These are phyloP conservation scores for Haplosporangium gracile DNA, from an alignment of 192 early-diverging fungal genomes.

Conservation along the genomic window DNA sequence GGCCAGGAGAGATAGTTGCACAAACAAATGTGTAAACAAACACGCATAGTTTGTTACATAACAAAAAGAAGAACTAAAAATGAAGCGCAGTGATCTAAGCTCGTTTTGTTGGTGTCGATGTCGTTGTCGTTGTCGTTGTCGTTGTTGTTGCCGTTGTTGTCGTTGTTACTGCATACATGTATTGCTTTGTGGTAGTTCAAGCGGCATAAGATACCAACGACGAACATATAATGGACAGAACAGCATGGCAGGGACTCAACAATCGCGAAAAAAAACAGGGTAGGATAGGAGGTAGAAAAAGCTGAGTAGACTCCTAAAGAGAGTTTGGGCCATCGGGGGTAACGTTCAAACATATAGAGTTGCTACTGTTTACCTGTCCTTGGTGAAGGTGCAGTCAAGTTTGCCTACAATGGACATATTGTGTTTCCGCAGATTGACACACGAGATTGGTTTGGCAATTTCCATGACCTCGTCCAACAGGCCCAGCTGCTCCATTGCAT, in stretches of 20 bases:
- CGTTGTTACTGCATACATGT: neutral
- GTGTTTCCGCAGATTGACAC: slow-evolving; percentile 9
- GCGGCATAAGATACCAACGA: neutral
- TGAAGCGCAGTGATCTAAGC: neutral
- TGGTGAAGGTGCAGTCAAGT: slow-evolving; percentile 2
- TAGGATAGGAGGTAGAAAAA: neutral
- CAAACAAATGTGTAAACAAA: neutral
- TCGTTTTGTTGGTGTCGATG: neutral
- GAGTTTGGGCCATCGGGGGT: neutral
- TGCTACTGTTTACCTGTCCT: slow-evolving; percentile 10
- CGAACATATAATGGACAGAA: neutral
- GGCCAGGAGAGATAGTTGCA: neutral
- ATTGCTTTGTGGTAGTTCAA: neutral
- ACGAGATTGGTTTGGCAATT: slow-evolving; percentile 20
- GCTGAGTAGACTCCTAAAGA: neutral
- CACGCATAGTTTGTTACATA: neutral
- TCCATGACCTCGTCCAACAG: slow-evolving; percentile 15
- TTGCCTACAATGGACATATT: slow-evolving; percentile 21
- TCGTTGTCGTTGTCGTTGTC: neutral
- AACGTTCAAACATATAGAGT: no score
- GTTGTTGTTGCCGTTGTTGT: neutral
- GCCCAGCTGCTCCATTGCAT: slow-evolving; percentile 18
- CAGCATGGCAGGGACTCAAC: neutral
- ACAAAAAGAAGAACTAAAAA: neutral
- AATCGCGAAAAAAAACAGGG: neutral